Evolutionary conservation across 495 filamentous ascomycete species (phyloP).

Genomic region (Apiosordaria backusii): DNA sequence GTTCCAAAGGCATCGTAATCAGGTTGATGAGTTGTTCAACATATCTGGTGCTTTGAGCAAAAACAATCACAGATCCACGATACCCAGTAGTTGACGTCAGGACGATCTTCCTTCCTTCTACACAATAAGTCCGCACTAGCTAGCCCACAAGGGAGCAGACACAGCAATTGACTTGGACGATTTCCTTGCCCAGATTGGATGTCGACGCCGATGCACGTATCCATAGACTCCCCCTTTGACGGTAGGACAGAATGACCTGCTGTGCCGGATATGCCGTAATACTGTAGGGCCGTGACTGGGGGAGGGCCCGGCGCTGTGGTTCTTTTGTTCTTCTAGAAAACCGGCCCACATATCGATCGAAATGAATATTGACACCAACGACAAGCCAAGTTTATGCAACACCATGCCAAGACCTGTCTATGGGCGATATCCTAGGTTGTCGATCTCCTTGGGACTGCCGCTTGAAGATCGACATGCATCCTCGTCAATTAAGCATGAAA

Average conservation of each 20-base stretch:
- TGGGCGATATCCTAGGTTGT: slow-evolving; percentile 1
- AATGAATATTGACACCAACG: slow-evolving; percentile 26
- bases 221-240: no score
- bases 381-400: slow-evolving; percentile 28
- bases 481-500: not conserved
- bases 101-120: not conserved
- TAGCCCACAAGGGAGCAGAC: no score
- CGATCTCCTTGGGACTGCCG: slow-evolving; percentile 1
- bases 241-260: not conserved
- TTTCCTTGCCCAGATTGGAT: no score
- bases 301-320: slow-evolving; percentile 10
- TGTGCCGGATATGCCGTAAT: slow-evolving; percentile 8
- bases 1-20: not conserved
- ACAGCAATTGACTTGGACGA: no score
- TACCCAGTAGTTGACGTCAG: not conserved
- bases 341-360: slow-evolving; percentile 15
- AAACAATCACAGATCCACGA: not conserved
- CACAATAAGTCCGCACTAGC: not conserved
- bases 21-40: not conserved
- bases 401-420: slow-evolving; percentile 14
- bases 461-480: not conserved
- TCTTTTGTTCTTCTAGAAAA: slow-evolving; percentile 17
- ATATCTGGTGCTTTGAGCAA: not conserved
- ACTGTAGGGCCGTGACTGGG: not conserved
- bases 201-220: no score